Evolutionary conservation across 75 land plant species (phyloP).

Genomic region (Pinus tabuliformis): DNA sequence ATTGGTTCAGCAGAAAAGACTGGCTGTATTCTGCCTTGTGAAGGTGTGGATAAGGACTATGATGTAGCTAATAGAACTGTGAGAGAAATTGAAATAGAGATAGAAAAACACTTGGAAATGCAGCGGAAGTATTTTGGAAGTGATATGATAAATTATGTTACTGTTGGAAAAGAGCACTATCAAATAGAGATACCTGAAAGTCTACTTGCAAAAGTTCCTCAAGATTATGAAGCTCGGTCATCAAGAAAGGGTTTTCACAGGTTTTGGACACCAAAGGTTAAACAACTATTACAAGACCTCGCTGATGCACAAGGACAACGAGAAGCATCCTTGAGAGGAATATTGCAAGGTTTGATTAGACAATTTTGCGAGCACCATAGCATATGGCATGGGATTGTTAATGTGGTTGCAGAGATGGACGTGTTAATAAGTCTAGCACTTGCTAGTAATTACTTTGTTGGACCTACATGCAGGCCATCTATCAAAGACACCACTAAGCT

Average conservation of each 20-base stretch:
- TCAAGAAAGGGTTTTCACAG: constrained; percentile 55
- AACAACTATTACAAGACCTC: no score
- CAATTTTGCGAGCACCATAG: no score
- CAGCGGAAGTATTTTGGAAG: constrained; percentile 53
- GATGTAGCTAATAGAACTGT: constrained; percentile 49
- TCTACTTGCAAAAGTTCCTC: constrained; percentile 50
- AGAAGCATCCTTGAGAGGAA: no score
- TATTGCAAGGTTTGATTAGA: no score
- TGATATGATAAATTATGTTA: constrained; percentile 60
- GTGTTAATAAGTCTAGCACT: no score
- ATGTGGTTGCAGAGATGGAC: no score
- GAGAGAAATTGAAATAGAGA: constrained; percentile 40
- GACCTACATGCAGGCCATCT: no score
- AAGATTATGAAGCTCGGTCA: constrained; percentile 68
- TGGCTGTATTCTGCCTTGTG: constrained; percentile 70
- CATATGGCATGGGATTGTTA: no score
- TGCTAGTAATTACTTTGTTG: no score
- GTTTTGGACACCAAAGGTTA: no score
- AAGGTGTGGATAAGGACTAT: constrained; percentile 76
- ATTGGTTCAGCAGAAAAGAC: constrained; percentile 81
- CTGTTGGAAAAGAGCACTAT: constrained; percentile 77
- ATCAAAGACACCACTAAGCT: no score
- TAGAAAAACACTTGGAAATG: constrained; percentile 53
- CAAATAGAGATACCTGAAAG: constrained; percentile 84
- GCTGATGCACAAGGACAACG: no score